Evolutionary conservation across 352 stramenopile species (phyloP).

Genomic region (Phytophthora boehmeriae): DNA sequence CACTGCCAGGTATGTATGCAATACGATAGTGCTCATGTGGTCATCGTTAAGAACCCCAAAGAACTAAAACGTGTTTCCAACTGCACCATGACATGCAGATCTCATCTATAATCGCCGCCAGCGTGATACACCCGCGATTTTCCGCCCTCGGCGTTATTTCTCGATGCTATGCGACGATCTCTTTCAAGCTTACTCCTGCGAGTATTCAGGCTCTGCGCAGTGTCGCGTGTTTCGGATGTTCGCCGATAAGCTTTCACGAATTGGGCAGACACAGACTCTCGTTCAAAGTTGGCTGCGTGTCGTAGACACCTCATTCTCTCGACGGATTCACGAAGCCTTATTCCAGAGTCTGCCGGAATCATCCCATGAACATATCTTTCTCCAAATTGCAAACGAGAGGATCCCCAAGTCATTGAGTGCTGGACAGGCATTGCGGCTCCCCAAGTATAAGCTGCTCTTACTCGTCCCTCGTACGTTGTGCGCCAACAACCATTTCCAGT

Average conservation of each 20-base stretch:
- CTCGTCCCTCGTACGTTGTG: slow-evolving; percentile 41
- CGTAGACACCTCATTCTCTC: slow-evolving; percentile 18
- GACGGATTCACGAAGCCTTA: slow-evolving; percentile 31
- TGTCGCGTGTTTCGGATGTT: slow-evolving; percentile 59
- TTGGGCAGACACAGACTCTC: slow-evolving; percentile 49
- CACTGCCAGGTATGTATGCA: slow-evolving; percentile 49
- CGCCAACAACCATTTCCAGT: slow-evolving; percentile 67
- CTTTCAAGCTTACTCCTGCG: slow-evolving; percentile 31
- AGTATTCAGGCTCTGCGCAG: not conserved
- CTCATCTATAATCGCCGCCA: slow-evolving; percentile 68
- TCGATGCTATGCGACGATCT: slow-evolving; percentile 44
- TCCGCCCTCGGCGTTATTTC: slow-evolving; percentile 57
- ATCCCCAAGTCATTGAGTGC: slow-evolving; percentile 1
- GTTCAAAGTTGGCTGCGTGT: slow-evolving; percentile 55
- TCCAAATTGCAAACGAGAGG: slow-evolving; percentile 42
- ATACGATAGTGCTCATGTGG: not conserved
- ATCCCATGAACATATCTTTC: slow-evolving; percentile 53
- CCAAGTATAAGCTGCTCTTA: slow-evolving; percentile 62
- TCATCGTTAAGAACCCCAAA: too few species aligned
- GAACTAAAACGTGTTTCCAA: too few species aligned
- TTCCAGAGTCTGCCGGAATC: slow-evolving; percentile 57
- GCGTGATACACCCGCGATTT: slow-evolving; percentile 47
- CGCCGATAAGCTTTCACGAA: slow-evolving; percentile 64
- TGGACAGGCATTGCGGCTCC: slow-evolving; percentile 23
- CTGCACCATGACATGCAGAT: slow-evolving; percentile 38